phyloP scores from a whole-genome alignment of 139 green algal species.

The Mesotaenium endlicherianum region DNA sequence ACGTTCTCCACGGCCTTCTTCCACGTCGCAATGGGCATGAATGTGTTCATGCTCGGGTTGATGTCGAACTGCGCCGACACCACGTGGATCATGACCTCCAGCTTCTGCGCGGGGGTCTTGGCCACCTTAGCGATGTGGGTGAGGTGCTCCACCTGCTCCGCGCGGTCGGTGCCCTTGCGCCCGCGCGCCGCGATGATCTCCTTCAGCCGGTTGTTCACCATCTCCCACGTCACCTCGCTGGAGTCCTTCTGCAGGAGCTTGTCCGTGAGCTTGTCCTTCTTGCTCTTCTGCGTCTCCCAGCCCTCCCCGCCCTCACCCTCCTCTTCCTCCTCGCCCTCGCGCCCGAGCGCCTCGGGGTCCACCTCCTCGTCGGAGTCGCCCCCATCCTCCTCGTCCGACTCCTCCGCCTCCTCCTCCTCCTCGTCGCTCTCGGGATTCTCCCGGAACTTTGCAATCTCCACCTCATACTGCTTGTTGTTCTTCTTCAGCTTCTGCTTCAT shows the following conservation, averaged over 20 bases:
- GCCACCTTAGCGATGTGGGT: conserved; percentile 80
- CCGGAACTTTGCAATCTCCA: conserved; percentile 46
- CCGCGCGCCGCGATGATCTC: conserved; percentile 84
- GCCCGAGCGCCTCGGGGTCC: background rate
- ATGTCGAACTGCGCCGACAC: conserved; percentile 94
- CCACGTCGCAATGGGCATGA: conserved; percentile 83
- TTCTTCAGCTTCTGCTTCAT: conserved; percentile 66
- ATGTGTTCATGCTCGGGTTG: conserved; percentile 68
- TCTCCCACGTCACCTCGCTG: conserved; percentile 91
- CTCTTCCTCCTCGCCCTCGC: background rate
- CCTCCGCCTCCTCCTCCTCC: background rate
- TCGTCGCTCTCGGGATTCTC: conserved; percentile 61
- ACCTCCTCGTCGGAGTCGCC: background rate
- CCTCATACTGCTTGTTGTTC: background rate
- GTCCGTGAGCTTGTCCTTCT: conserved; percentile 61
- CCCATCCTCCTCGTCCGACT: background rate
- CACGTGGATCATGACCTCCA: conserved; percentile 76
- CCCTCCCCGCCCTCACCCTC: conserved; percentile 41
- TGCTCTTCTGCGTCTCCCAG: conserved; percentile 63
- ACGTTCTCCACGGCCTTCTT: conserved; percentile 72
- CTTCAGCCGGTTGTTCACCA: conserved; percentile 89
- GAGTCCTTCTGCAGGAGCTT: conserved; percentile 72
- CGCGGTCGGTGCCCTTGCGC: conserved; percentile 82
- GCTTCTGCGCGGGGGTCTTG: conserved; percentile 77
- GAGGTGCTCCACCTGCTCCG: conserved; percentile 92